Evolutionary conservation across 768 basidiomycete species (phyloP), one percentile per base, ranked within the genome.

Genomic region (Kockovaella imperatae): DNA sequence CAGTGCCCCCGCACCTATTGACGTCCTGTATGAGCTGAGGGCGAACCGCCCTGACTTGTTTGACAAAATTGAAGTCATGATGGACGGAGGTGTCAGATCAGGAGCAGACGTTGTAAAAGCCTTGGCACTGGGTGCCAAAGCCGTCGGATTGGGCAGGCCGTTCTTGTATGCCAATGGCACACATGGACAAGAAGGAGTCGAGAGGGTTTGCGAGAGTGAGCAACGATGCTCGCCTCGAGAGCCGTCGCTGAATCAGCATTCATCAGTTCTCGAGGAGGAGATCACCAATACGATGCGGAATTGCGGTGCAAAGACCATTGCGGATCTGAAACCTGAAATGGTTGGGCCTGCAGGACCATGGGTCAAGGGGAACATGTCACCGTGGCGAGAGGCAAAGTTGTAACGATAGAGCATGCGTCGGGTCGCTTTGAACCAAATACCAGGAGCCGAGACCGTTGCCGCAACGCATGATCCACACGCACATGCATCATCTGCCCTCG

Each of bases 31-130:
- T 69, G 79, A 76, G 62, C 71, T 93, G 34, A 82, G 81, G n/a
- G 75, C 76, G 54, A 78, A 83, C 60, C 77, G 80, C 25, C 87
- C 88, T 0, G 83, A 88, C 52, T 75, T 73, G 10, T 72, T 73
- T 45, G 42, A 59, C 30, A 70, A 70, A 44, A 45, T 74, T 43
- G 73, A 75, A 31, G 83, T 95, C 3, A 91, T 87, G 61, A 81
- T 93, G 36, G 89, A 95, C 60, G 89, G 89, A 68, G 86, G 86
- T 21, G 73, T 87, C 26, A 76, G 77, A 35, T 79, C 86, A 29
- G 88, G 88, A 21, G 87, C 87, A 45, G 89, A 93, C 72, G 82
- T 91, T 17, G 74, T 95, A 35, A 95, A 93, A 69, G 89, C 89
- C 0, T 74, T 93, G 7, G 91, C 87, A 60, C 75, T 95, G 4